These are phyloP conservation scores for Fusarium euwallaceae DNA, from an alignment of 2,329 filamentous ascomycete genomes.

Conservation along the genomic window DNA sequence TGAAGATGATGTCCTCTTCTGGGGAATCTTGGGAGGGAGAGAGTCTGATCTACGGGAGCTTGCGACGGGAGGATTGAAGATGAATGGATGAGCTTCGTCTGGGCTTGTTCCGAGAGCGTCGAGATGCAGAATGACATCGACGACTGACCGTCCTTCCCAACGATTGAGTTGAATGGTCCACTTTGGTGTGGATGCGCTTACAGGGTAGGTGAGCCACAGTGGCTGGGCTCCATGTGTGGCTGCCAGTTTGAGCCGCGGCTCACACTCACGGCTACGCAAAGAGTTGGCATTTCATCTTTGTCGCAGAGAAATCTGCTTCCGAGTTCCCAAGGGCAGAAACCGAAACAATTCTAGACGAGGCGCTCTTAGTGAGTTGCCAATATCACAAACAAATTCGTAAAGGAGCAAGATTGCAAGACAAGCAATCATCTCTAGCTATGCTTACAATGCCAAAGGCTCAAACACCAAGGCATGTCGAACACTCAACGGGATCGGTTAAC, in stretches of 20 bases:
- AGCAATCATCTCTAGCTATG: not conserved
- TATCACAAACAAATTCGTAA: not conserved
- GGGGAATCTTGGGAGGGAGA: constrained; percentile 1
- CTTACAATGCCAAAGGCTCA: not conserved
- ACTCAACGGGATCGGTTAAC: constrained; percentile 75
- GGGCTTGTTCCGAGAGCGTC: constrained; percentile 28
- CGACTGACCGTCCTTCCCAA: constrained; percentile 42
- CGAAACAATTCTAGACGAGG: not conserved
- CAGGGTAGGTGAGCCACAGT: not conserved
- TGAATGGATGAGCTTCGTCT: constrained; percentile 33
- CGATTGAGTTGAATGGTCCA: constrained; percentile 40
- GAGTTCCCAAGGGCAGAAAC: not conserved
- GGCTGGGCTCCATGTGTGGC: constrained; percentile 11
- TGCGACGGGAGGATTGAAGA: constrained; percentile 23
- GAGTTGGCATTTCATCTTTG: not conserved
- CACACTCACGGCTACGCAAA: not conserved
- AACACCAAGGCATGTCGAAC: constrained; percentile 62
- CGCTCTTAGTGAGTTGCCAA: not conserved
- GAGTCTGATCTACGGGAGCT: constrained; percentile 30
- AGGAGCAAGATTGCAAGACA: not conserved
- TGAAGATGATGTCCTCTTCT: constrained; percentile 2
- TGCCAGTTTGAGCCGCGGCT: not conserved
- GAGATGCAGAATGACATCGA: constrained; percentile 41
- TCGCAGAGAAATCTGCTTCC: not conserved
- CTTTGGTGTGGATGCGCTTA: constrained; percentile 16